Evolutionary conservation across 202 grass and related monocot genomes (phyloP).

Genomic region (Digitaria exilis): DNA sequence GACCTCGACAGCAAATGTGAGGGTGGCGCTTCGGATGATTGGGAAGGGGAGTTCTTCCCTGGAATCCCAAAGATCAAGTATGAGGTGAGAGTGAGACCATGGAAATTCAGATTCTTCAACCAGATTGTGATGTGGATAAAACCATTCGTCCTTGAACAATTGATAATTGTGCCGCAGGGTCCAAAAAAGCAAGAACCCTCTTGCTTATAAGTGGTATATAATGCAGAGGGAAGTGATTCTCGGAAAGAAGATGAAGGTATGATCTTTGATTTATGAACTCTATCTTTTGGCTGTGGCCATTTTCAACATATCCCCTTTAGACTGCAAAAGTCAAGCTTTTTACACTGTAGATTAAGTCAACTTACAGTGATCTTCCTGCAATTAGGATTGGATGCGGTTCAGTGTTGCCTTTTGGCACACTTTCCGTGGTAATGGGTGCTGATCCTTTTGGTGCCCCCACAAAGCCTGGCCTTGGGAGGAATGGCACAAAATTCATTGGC

Average conservation of each 20-base stretch:
- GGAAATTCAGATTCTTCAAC: conserved; percentile 4
- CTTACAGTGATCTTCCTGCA: not conserved
- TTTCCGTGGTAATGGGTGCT: conserved; percentile 73
- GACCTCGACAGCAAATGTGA: conserved; percentile 60
- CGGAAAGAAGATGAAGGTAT: conserved; percentile 98
- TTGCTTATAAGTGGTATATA: conserved; percentile 98
- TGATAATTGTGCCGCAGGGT: conserved; percentile 47
- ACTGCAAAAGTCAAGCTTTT: not conserved
- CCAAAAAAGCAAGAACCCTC: conserved; percentile 82
- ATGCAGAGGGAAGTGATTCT: conserved; percentile 90
- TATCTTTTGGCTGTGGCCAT: not conserved
- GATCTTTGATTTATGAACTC: conserved; percentile 13
- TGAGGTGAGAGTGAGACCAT: conserved; percentile 64
- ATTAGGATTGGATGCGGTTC: conserved; percentile 90
- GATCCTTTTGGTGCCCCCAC: conserved; percentile 88
- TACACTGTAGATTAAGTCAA: not conserved
- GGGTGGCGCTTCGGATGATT: conserved; percentile 52
- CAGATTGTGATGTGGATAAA: not conserved
- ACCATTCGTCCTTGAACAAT: conserved; percentile 6
- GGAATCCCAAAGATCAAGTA: conserved; percentile 82
- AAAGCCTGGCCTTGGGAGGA: conserved; percentile 97
- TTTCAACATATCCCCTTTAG: not conserved
- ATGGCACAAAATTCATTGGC: conserved; percentile 83
- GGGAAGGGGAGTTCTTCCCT: conserved; percentile 87
- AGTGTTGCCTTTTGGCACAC: conserved; percentile 96